Base-by-base conservation (phyloP, 305 asterid species). In the Plantago coronopus region DNA sequence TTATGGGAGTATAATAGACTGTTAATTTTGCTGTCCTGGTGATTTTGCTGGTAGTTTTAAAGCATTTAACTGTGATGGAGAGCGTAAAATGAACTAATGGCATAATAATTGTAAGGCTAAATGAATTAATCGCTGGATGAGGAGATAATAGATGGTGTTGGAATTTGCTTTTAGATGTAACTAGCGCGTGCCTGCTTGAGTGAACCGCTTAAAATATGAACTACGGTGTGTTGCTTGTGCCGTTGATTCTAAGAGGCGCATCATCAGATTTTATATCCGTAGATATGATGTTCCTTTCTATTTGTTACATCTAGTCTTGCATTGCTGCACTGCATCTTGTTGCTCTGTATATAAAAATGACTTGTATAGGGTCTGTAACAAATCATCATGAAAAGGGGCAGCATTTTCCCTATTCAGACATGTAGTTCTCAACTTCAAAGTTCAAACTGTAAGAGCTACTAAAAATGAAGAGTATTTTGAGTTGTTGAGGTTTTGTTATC, bases 31-130 rank as follows among this genome's bases (percentile, higher is more conserved):
- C 0, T 48, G 11, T 18, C 14, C 25, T 48, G 54, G 20, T 18
- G 54, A 48, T 9, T 51, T 18, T 50, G 56, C 17, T 27, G 34
- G 2, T 27, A 7, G 13, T 34, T 34, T 38, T 38, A 38, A 38
- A 38, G 3, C 43, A 38, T 38, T 38, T 2, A 10, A 11, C 31
- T 53, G 20, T 20, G 1, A 17, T 55, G 51, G 45, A 1, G 8
- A 42, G 15, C 42, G 38, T 42, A 38, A 59, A 18, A 64, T 59
- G 57, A 38, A 48, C 29, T 19, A 15, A 48, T 34, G 37, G 55
- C 68, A 66, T 15, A 63, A 57, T 72, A 51, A 53, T 21, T 8
- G 59, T 38, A 54, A 37, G 47, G 54, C 34, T 27, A 53, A 68
- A 62, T 49, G 16, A 15, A 43, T 63, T 60, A 45, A 43, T 46